phyloP scores from a whole-genome alignment of 331 rosid genomes.

The Quercus phellos region DNA sequence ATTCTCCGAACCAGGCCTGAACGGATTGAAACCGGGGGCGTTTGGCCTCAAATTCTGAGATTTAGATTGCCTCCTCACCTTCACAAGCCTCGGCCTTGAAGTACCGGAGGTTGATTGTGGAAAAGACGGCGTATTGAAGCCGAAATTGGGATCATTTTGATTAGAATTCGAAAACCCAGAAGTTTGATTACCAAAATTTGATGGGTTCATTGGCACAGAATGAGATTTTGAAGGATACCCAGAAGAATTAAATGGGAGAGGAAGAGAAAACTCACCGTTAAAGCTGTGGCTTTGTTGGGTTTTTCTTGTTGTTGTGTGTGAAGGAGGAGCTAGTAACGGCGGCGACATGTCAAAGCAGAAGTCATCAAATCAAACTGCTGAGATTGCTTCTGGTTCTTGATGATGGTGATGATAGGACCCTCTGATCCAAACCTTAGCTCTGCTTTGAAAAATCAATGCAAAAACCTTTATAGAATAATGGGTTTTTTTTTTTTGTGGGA shows the following conservation, averaged over 20 bases:
- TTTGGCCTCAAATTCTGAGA: conserved; percentile 38
- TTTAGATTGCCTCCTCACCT: conserved; percentile 51
- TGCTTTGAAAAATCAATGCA: neutral
- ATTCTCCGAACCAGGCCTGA: conserved; percentile 11
- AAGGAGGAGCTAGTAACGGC: conserved; percentile 40
- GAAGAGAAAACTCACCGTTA: conserved; percentile 28
- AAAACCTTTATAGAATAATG: neutral
- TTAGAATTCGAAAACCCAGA: conserved; percentile 39
- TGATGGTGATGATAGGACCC: conserved; percentile 3
- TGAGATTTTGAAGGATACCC: conserved; percentile 22
- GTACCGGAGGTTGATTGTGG: conserved; percentile 42
- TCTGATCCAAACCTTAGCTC: conserved; percentile 22
- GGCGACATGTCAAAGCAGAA: conserved; percentile 37
- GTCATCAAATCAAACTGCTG: conserved; percentile 41
- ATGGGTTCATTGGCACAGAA: conserved; percentile 38
- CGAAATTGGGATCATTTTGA: conserved; percentile 29
- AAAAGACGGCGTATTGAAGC: conserved; percentile 39
- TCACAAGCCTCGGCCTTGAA: conserved; percentile 56
- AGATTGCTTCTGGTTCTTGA: neutral
- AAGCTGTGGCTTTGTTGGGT: neutral
- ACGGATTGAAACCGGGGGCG: conserved; percentile 46
- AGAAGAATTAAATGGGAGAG: conserved; percentile 5
- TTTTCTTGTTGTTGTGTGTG: neutral
- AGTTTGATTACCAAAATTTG: conserved; percentile 35
- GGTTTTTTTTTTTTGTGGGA: neutral